These are phyloP conservation scores for Ustilago cynodontis DNA, from an alignment of 1,284 basidiomycete genomes.

Conservation along the genomic window DNA sequence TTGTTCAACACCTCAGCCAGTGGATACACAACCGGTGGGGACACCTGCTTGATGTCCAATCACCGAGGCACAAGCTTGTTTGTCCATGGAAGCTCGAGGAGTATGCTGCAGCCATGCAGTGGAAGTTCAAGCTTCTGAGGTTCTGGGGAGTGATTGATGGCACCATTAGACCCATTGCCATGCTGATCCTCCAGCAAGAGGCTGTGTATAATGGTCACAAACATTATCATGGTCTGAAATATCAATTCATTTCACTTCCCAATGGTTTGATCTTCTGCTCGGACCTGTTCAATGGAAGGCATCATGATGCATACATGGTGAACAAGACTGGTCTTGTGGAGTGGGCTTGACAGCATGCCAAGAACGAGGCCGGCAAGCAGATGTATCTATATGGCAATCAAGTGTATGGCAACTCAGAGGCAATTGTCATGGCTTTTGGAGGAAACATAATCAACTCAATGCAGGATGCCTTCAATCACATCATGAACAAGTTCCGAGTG, in stretches of 20 bases:
- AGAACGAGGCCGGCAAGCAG: neutral
- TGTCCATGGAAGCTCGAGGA: neutral
- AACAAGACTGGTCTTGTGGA: neutral
- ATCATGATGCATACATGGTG: neutral
- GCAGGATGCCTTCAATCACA: neutral
- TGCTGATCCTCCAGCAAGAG: conserved; percentile 1
- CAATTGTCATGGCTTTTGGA: neutral
- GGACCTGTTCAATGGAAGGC: neutral
- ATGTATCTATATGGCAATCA: neutral
- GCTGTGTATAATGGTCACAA: conserved; percentile 13
- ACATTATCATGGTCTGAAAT: conserved; percentile 14
- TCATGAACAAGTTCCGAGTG: conserved; percentile 4
- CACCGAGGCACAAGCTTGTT: neutral
- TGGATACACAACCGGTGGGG: conserved; percentile 7
- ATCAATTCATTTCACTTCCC: conserved; percentile 5
- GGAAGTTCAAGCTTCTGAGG: neutral
- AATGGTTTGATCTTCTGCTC: conserved; percentile 18
- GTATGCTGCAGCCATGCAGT: conserved; percentile 12
- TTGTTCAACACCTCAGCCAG: neutral
- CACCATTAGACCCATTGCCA: conserved; percentile 9
- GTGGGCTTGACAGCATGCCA: neutral
- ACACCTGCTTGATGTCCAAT: neutral
- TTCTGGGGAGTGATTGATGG: conserved; percentile 18
- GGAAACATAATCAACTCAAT: neutral
- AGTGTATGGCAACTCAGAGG: neutral